Conservation (phyloP, 2,329 filamentous ascomycete species). For the Ascochyta fabae region DNA sequence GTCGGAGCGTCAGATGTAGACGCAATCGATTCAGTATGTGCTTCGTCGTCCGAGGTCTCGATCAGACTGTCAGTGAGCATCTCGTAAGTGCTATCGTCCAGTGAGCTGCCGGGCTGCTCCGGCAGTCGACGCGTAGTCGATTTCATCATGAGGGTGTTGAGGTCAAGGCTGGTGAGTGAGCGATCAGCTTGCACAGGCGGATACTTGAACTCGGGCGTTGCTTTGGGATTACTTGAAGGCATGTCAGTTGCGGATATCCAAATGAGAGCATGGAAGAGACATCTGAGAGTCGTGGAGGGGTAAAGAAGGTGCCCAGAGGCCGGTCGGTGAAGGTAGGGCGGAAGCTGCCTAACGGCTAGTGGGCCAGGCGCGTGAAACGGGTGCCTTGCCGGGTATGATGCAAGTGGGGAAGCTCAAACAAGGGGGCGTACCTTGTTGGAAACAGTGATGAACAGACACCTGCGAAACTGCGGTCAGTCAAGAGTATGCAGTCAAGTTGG, state of each 20-base stretch:
- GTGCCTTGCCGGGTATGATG: slow-evolving; percentile 23
- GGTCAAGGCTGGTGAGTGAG: slow-evolving; percentile 41
- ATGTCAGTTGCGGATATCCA: slow-evolving; percentile 38
- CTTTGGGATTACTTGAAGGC: slow-evolving; percentile 33
- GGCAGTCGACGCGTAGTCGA: slow-evolving; percentile 34
- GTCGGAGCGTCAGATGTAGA: slow-evolving; percentile 41
- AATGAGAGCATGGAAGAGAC: slow-evolving; percentile 5
- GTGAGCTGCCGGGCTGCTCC: slow-evolving; percentile 37
- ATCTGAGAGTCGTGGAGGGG: slow-evolving; percentile 17
- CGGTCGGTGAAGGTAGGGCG: slow-evolving; percentile 24
- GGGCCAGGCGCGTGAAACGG: slow-evolving; percentile 29
- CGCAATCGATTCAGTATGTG: slow-evolving; percentile 46
- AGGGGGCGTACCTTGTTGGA: slow-evolving; percentile 11
- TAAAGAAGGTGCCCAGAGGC: slow-evolving; percentile 14
- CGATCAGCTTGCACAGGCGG: slow-evolving; percentile 41
- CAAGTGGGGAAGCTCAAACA: slow-evolving; percentile 20
- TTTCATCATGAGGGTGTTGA: slow-evolving; percentile 46
- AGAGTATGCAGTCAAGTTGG: background rate
- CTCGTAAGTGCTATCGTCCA: slow-evolving; percentile 48
- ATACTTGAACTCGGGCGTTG: slow-evolving; percentile 39
- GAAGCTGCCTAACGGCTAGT: slow-evolving; percentile 34
- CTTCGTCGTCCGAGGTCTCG: slow-evolving; percentile 47
- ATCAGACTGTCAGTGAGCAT: slow-evolving; percentile 38
- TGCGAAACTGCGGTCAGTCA: background rate
- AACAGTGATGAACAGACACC: background rate